Base-by-base conservation (phyloP, 2,329 filamentous ascomycete species). In the Cyphellophora attinorum region DNA sequence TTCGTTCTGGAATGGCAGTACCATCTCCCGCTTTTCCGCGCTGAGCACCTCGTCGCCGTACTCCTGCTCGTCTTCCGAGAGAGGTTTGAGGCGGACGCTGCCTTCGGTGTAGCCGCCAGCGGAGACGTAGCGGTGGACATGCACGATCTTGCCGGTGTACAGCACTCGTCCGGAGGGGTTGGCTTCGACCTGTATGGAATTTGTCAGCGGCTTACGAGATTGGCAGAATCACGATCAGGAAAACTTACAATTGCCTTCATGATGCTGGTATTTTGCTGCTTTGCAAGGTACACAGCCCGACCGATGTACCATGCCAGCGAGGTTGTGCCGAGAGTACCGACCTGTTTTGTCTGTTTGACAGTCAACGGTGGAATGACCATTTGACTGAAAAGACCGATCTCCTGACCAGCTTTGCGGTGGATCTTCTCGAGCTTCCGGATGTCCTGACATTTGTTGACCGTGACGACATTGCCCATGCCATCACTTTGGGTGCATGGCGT, bases 1-100 rank as follows among this genome's bases (percentile, higher is more conserved):
- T 50, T 84, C 78, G 53, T 83, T 83, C 58, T 81, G 81, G 61
- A 82, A 82, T 0, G 78, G 77, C 31, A 83, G 76, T 50, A 72
- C 77, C 50, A 81, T 56, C 16, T 51, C 11, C 25, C 49, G 40
- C 51, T 68, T 44, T 5, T 54, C 45, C 3, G 46, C 46, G n/a
- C n/a, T n/a, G n/a, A n/a, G n/a, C n/a, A n/a, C n/a, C n/a, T n/a
- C n/a, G 10, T 47, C 42, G 17, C 43, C 37, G 5, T 28, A 34
- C 27, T 21, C 38, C n/a, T 33, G 39, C 57, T 35, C 70, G 48
- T 74, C 71, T 6, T 74, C 74, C 45, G n/a, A n/a, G n/a, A n/a
- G n/a, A n/a, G n/a, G n/a, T n/a, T n/a, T n/a, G n/a, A 53, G 61
- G 47, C 39, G 76, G 75, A 6, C 70, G 63, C 45, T 79, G 69